A percentile compares a stretch with the other conserved stretches of the same genome.
Evolutionary conservation across 2,329 filamentous ascomycete genomes (phyloP).

Genomic region (Venturia pyrina): DNA sequence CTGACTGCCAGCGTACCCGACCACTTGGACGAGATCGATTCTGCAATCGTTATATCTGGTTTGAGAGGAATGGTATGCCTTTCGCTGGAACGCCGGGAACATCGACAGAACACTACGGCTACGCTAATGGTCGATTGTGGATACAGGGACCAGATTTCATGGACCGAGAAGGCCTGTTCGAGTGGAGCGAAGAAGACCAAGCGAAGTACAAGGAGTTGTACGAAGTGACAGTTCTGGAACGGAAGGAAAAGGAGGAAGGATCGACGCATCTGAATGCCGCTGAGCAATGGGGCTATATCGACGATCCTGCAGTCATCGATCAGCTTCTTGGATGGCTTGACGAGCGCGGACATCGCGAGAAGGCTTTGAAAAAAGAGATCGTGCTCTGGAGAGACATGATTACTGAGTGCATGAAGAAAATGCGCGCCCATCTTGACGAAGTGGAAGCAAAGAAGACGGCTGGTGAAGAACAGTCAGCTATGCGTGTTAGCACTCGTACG

Average conservation of each 20-base stretch:
- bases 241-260: constrained; percentile 80
- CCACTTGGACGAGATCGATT: constrained; percentile 90
- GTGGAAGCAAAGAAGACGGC: constrained; percentile 40
- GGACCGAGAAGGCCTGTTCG: constrained; percentile 77
- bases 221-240: constrained; percentile 72
- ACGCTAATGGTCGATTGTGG: constrained; percentile 93
- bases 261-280: constrained; percentile 66
- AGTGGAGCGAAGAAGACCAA: constrained; percentile 60
- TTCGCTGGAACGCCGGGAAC: constrained; percentile 79
- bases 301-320: constrained; percentile 68
- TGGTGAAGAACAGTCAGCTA: constrained; percentile 35
- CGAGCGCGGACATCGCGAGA: constrained; percentile 72
- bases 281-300: constrained; percentile 83
- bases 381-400: constrained; percentile 67
- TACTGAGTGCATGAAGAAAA: constrained; percentile 66
- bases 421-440: constrained; percentile 59
- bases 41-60: constrained; percentile 99
- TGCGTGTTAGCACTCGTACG: constrained; percentile 49
- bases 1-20: constrained; percentile 82
- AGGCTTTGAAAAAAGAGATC: constrained; percentile 81
- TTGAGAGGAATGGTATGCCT: constrained; percentile 96
- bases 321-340: constrained; percentile 82
- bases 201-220: constrained; percentile 68
- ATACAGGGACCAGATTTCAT: constrained; percentile 89
- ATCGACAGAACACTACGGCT: constrained; percentile 76